A percentile compares a stretch with the other conserved stretches of the same genome.
Conservation (phyloP, 2,329 filamentous ascomycete species). For the Chaetomiaceae sp. region DNA sequence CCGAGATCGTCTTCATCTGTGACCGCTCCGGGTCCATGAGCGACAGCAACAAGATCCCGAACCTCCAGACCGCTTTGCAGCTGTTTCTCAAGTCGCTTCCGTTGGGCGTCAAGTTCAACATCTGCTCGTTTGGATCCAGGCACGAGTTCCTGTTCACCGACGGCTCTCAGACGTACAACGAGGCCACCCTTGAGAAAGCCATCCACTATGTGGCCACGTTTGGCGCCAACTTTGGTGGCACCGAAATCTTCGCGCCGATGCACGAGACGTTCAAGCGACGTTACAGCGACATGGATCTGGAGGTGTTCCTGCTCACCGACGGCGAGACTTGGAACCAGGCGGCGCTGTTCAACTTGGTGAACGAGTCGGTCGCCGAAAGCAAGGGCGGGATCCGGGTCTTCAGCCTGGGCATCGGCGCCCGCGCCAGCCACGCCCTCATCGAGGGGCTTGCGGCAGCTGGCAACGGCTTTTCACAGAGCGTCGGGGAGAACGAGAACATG, state of each 20-base stretch:
- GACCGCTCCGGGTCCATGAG: slow-evolving; percentile 66
- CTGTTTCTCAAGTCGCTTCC: slow-evolving; percentile 62
- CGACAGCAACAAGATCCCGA: slow-evolving; percentile 35
- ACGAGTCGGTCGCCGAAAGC: slow-evolving; percentile 33
- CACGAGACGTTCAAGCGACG: slow-evolving; percentile 38
- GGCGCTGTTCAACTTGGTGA: slow-evolving; percentile 40
- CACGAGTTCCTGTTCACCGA: slow-evolving; percentile 41
- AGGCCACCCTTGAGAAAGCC: slow-evolving; percentile 39
- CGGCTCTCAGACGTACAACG: slow-evolving; percentile 41
- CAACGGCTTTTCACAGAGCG: slow-evolving; percentile 55
- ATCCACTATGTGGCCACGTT: slow-evolving; percentile 37
- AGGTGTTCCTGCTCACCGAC: slow-evolving; percentile 52
- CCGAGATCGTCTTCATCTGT: slow-evolving; percentile 66
- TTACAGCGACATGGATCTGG: slow-evolving; percentile 41
- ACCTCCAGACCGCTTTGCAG: slow-evolving; percentile 50
- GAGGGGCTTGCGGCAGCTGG: slow-evolving; percentile 50
- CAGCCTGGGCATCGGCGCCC: slow-evolving; percentile 47
- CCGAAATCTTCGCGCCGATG: slow-evolving; percentile 44
- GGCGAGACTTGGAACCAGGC: slow-evolving; percentile 47
- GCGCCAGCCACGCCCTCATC: slow-evolving; percentile 46
- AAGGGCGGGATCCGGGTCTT: slow-evolving; percentile 46
- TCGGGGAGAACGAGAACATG: slow-evolving; percentile 57
- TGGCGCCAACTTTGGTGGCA: slow-evolving; percentile 45
- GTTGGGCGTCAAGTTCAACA: slow-evolving; percentile 60
- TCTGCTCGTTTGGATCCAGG: slow-evolving; percentile 56